phyloP scores from a whole-genome alignment of 495 filamentous ascomycete genomes.

The Aspergillus asperescens region DNA sequence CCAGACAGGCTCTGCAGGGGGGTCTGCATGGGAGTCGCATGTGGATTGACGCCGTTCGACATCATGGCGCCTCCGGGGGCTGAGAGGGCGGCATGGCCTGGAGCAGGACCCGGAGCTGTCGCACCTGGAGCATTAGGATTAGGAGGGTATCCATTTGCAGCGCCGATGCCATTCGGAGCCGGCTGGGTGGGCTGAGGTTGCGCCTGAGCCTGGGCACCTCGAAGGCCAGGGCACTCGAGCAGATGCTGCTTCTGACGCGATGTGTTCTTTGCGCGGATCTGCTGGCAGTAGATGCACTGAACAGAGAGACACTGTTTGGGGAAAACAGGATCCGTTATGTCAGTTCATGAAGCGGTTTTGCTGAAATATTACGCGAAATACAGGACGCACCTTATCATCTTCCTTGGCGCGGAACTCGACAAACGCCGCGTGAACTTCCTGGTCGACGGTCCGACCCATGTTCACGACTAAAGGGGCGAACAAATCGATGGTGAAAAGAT shows the following conservation, averaged over 20 bases:
- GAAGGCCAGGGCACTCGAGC: conserved; percentile 49
- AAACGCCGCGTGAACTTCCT: conserved; percentile 54
- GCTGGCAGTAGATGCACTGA: conserved; percentile 56
- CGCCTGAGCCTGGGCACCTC: conserved; percentile 41
- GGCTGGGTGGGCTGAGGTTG: conserved; percentile 35
- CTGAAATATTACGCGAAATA: conserved; percentile 48
- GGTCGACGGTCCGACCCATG: conserved; percentile 55
- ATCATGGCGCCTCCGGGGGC: conserved; percentile 41
- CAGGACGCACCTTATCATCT: conserved; percentile 52
- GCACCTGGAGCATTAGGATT: conserved; percentile 41
- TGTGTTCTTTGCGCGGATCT: conserved; percentile 54
- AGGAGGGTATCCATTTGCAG: conserved; percentile 43
- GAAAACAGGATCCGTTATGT: conserved; percentile 23
- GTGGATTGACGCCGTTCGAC: conserved; percentile 43
- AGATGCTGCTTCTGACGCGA: conserved; percentile 54
- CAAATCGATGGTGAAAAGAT: conserved; percentile 25
- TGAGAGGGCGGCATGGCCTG: conserved; percentile 28
- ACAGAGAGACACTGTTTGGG: conserved; percentile 50
- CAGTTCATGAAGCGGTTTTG: conserved; percentile 21
- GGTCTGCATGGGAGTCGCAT: conserved; percentile 42
- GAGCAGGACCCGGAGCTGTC: conserved; percentile 31
- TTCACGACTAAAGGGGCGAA: conserved; percentile 26
- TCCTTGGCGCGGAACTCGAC: conserved; percentile 58
- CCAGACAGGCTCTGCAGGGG: conserved; percentile 38
- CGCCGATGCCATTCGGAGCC: conserved; percentile 40